These are phyloP conservation scores for Nicotiana paniculata DNA, from an alignment of 257 asterid species.

Conservation along the genomic window DNA sequence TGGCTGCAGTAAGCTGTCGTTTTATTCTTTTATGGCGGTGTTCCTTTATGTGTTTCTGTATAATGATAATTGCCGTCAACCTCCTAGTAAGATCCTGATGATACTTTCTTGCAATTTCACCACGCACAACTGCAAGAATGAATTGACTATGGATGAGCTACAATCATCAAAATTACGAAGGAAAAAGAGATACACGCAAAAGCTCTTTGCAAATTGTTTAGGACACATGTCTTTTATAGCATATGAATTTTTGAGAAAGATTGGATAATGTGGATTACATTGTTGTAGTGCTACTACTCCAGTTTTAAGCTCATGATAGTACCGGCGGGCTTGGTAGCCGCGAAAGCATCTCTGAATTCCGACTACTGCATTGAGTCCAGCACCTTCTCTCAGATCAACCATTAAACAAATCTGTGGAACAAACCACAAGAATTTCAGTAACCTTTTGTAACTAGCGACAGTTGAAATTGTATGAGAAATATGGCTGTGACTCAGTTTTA, in stretches of 20 bases:
- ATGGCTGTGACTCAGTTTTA: not conserved
- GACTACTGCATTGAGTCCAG: constrained; percentile 16
- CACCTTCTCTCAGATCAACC: constrained; percentile 15
- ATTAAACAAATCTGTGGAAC: constrained; percentile 13
- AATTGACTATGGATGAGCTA: not conserved
- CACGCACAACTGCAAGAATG: constrained; percentile 52
- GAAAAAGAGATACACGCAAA: not conserved
- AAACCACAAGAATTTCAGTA: not conserved
- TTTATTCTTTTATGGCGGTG: constrained; percentile 11
- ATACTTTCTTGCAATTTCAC: constrained; percentile 44
- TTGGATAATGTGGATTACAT: constrained; percentile 32
- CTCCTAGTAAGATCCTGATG: constrained; percentile 13
- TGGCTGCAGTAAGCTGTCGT: constrained; percentile 21
- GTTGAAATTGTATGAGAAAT: not conserved
- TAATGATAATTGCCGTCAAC: constrained; percentile 23
- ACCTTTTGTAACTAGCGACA: not conserved
- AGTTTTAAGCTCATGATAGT: constrained; percentile 30
- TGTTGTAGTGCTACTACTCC: constrained; percentile 55
- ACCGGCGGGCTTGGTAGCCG: constrained; percentile 32
- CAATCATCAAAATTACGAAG: not conserved
- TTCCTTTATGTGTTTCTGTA: constrained; percentile 40
- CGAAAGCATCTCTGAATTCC: constrained; percentile 41
- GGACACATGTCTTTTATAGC: not conserved
- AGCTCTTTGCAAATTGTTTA: not conserved
- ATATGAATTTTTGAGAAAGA: not conserved